Evolutionary conservation across 768 basidiomycete species (phyloP).

Genomic region (Coprinellus micaceus): DNA sequence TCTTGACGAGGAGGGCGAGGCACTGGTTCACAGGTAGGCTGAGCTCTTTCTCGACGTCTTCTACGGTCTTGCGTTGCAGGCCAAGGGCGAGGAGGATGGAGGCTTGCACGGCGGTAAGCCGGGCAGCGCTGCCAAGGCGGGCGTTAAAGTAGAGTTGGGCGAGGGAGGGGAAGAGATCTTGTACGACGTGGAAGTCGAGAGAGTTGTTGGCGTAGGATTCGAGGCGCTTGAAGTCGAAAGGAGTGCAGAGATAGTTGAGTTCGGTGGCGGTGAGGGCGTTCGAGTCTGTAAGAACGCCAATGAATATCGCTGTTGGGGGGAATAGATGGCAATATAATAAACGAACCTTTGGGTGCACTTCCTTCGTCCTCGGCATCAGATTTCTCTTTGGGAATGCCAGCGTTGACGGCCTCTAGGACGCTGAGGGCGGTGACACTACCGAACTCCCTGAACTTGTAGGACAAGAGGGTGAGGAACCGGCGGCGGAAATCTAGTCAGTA

Average conservation of each 20-base stretch:
- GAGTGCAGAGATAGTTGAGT: conserved; percentile 65
- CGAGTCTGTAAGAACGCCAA: too few species aligned
- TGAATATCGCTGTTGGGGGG: not conserved
- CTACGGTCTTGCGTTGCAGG: conserved; percentile 83
- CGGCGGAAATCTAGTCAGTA: conserved; percentile 74
- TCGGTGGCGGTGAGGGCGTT: conserved; percentile 22
- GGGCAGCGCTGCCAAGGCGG: conserved; percentile 41
- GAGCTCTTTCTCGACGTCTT: conserved; percentile 85
- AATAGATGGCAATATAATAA: not conserved
- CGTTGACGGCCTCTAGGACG: conserved; percentile 80
- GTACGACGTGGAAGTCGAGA: conserved; percentile 94
- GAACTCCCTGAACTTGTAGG: conserved; percentile 94
- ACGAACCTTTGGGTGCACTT: not conserved
- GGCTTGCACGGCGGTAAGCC: conserved; percentile 85
- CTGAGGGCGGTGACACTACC: conserved; percentile 83
- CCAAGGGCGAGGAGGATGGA: conserved; percentile 89
- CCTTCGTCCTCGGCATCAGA: conserved; percentile 39
- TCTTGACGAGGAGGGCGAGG: conserved; percentile 88
- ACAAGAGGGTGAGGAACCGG: conserved; percentile 84
- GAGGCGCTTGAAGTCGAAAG: conserved; percentile 94
- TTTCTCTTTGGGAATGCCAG: conserved; percentile 43
- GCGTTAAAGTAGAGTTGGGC: conserved; percentile 84
- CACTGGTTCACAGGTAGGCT: conserved; percentile 81
- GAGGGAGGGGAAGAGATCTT: conserved; percentile 84
- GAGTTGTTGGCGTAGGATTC: conserved; percentile 94